phyloP scores from a whole-genome alignment of 2,329 filamentous ascomycete genomes.

The Exophiala aquamarina region DNA sequence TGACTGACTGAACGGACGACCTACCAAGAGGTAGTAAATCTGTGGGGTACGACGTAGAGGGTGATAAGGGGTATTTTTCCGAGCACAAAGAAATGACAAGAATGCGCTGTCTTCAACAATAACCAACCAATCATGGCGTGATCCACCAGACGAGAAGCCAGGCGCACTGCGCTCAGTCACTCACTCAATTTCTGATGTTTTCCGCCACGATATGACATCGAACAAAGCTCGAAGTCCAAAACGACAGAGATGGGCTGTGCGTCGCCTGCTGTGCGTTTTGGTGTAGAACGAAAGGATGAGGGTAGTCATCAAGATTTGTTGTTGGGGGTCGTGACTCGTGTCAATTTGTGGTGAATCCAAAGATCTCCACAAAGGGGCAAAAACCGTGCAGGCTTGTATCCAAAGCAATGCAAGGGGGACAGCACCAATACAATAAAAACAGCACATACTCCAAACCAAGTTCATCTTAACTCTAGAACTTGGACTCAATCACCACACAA shows the following conservation, averaged over 20 bases:
- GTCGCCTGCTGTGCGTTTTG: background rate
- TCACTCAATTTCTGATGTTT: too few species aligned
- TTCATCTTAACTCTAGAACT: too few species aligned
- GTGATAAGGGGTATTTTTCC: background rate
- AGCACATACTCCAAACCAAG: too few species aligned
- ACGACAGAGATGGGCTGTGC: too few species aligned
- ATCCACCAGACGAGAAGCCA: too few species aligned
- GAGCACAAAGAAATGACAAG: background rate
- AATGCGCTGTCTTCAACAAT: background rate
- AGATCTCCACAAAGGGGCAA: too few species aligned
- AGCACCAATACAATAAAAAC: too few species aligned
- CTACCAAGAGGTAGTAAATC: background rate
- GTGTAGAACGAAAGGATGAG: background rate
- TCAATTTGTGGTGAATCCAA: background rate
- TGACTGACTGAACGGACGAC: background rate
- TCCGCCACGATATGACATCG: too few species aligned
- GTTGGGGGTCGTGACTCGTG: conserved; percentile 18
- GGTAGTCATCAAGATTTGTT: background rate
- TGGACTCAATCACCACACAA: too few species aligned
- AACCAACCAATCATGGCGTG: background rate
- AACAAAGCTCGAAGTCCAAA: too few species aligned
- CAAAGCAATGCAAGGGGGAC: conserved; percentile 15
- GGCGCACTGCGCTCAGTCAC: too few species aligned
- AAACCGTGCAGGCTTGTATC: conserved; percentile 4
- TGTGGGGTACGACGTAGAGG: background rate